These are phyloP conservation scores for Wickerhamiella infanticola DNA, from an alignment of 1,139 yeast genomes.

Conservation along the genomic window DNA sequence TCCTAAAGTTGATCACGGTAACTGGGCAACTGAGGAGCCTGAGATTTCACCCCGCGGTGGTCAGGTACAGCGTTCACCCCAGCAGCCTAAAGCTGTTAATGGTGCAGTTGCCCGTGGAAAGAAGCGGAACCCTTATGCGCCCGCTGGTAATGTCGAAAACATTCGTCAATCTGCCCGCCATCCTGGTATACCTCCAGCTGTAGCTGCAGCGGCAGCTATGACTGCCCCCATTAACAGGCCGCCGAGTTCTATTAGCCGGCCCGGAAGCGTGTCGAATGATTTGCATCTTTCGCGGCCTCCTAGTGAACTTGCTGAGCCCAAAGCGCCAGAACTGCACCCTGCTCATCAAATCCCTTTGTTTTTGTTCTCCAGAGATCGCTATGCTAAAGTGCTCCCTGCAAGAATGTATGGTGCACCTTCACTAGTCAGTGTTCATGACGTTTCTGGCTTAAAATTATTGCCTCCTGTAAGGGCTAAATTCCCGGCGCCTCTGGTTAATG, in stretches of 20 bases:
- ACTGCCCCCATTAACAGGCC: background rate
- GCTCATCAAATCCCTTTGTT: constrained; percentile 56
- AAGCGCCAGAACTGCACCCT: constrained; percentile 1
- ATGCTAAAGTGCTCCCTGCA: constrained; percentile 33
- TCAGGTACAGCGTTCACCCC: background rate
- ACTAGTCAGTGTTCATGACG: constrained; percentile 18
- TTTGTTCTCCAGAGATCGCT: constrained; percentile 44
- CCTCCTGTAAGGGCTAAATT: constrained; percentile 21
- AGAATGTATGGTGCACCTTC: constrained; percentile 20
- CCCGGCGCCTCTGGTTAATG: constrained; percentile 46
- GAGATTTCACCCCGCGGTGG: background rate
- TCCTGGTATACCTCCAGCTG: too few relatives aligned
- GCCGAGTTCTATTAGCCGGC: background rate
- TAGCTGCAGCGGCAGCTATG: background rate
- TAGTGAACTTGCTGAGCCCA: constrained; percentile 4
- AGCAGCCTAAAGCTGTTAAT: background rate
- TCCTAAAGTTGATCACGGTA: background rate
- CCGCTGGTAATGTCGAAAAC: background rate
- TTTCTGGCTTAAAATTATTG: constrained; percentile 16
- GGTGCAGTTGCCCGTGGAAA: background rate
- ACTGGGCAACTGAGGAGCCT: background rate
- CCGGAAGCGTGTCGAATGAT: background rate
- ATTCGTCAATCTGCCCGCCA: too few relatives aligned
- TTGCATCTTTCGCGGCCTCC: constrained; percentile 7
- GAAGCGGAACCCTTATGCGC: background rate